These are phyloP conservation scores for Fusarium siculi DNA, from an alignment of 2,329 filamentous ascomycete species.

Conservation along the genomic window DNA sequence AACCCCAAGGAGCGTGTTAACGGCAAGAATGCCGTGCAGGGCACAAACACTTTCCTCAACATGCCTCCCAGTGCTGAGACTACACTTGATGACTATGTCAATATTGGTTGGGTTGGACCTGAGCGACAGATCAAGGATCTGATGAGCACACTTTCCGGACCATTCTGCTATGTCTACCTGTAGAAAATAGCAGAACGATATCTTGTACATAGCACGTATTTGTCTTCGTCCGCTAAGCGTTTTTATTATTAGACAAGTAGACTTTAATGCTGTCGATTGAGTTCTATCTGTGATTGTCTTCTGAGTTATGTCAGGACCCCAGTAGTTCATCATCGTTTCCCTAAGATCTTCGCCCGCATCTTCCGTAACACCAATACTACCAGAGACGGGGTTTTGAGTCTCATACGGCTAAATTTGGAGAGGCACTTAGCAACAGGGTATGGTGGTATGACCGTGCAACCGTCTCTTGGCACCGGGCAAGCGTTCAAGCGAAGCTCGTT, in stretches of 20 bases:
- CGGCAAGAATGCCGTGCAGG: conserved; percentile 34
- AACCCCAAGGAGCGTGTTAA: conserved; percentile 39
- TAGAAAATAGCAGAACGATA: conserved; percentile 17
- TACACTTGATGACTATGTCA: conserved; percentile 44
- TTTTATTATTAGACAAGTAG: not conserved
- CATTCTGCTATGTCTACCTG: conserved; percentile 50
- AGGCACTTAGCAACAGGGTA: not conserved
- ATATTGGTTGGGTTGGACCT: conserved; percentile 41
- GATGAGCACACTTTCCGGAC: conserved; percentile 48
- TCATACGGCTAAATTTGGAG: not conserved
- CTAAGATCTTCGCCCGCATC: not conserved
- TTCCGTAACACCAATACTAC: not conserved
- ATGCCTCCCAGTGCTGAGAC: conserved; percentile 37
- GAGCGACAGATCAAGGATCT: conserved; percentile 46
- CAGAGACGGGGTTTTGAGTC: not conserved
- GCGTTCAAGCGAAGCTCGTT: not conserved
- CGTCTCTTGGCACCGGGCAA: not conserved
- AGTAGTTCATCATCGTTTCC: not conserved
- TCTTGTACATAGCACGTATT: not conserved
- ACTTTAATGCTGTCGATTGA: not conserved
- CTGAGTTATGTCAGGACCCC: not conserved
- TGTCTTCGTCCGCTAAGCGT: conserved; percentile 4
- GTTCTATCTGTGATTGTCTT: not conserved
- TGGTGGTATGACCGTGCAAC: not conserved
- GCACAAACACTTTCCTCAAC: conserved; percentile 43